Base-by-base conservation (phyloP, 371 early-diverging fungal species). In the Haplosporangium sp. region DNA sequence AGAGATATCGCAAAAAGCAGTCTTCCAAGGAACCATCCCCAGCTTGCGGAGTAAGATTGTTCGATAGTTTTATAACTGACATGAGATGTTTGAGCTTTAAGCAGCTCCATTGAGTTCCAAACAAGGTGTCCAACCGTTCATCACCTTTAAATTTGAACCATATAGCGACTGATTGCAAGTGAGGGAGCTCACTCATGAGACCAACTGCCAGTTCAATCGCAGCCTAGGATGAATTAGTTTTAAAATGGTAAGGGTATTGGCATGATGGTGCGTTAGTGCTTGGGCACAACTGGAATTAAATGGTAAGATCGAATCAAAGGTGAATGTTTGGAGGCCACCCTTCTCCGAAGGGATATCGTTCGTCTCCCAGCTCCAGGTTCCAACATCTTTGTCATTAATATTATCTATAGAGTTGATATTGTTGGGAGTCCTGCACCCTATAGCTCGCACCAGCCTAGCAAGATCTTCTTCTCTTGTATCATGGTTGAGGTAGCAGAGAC, bases 21-120 rank as follows among this genome's bases (percentile, higher is more conserved):
- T 65, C 56, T 39, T 7, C 27, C 34, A 65, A 10, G 1, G 56
- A 55, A 4, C 20, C 44, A 20, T 57, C 38, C 37, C 66, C 44
- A 6, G 45, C n/a, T 10, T 53, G 58, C 10, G 10, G 10, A 45
- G 45, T 45, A 45, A 45, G 17, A 2, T 8, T 15, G 13, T 15
- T 9, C 11, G n/a, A 13, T 19, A 56, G n/a, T n/a, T 57, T 13
- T 19, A 66, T 15, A 2, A 11, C 58, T n/a, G 58, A n/a, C n/a
- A 35, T 17, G 8, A 66, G 34, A 35, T 20, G 8, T 17, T 5
- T 27, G 10, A 66, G 56, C 8, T 37, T 34, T 11, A 45, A 15
- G n/a, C 66, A 66, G 9, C 8, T 53, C 66, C 66, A 66, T 15
- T 39, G 47, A 1, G 47, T 42, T 17, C 45, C 9, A n/a, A 66